A percentile compares a stretch with the other conserved stretches of the same genome.
Conservation (phyloP, 1,284 basidiomycete species). For the Moniliophthora roreri region DNA sequence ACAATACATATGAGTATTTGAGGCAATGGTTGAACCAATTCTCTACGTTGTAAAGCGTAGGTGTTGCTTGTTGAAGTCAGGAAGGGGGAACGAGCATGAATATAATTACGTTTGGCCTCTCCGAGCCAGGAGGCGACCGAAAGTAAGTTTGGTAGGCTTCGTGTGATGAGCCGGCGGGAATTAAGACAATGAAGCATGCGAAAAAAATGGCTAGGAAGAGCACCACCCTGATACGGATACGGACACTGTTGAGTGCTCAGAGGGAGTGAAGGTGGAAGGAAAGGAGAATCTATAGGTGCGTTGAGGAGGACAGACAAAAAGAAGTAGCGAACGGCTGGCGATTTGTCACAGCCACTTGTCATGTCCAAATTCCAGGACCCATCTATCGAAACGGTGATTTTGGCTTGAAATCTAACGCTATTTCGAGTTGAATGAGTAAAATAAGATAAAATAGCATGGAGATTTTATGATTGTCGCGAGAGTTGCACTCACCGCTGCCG, state of each 20-base stretch:
- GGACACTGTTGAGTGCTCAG: background rate
- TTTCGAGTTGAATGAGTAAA: too few relatives aligned
- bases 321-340: too few relatives aligned
- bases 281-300: too few relatives aligned
- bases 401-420: too few relatives aligned
- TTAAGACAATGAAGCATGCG: slow-evolving; percentile 1
- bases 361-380: too few relatives aligned
- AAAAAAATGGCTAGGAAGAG: slow-evolving; percentile 1
- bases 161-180: slow-evolving; percentile 5
- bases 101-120: slow-evolving; percentile 25
- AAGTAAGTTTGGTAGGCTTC: slow-evolving; percentile 10
- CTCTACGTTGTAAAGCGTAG: slow-evolving; percentile 27
- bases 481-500: too few relatives aligned
- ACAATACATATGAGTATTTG: slow-evolving; percentile 28
- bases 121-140: slow-evolving; percentile 5
- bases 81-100: slow-evolving; percentile 26
- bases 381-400: too few relatives aligned
- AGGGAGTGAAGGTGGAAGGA: too few relatives aligned
- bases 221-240: slow-evolving; percentile 8
- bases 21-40: slow-evolving; percentile 28
- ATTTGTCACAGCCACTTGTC: too few relatives aligned
- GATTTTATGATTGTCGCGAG: too few relatives aligned
- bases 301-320: too few relatives aligned
- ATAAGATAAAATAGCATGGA: too few relatives aligned
- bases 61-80: slow-evolving; percentile 24